Evolutionary conservation across 495 filamentous ascomycete species (phyloP), one percentile per base, ranked within the genome.

Genomic region (Talaromyces ruber): DNA sequence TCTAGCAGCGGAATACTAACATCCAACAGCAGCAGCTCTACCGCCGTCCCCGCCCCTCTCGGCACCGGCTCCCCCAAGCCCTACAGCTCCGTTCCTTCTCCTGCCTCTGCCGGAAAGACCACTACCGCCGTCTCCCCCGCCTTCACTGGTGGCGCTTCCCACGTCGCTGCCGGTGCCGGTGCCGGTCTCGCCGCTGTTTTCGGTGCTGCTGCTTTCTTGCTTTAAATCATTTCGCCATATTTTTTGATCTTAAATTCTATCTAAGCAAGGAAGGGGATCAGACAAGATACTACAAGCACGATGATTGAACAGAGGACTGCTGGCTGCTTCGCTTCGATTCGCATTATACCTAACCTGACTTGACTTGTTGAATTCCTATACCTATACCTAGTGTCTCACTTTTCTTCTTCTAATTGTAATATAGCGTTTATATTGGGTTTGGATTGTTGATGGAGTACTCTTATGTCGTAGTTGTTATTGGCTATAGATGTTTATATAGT

Each of bases 101-200:
- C 66, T 30, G 21, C 68, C 63, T 68, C 72, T 65, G 71, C 68
- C 66, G 64, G 71, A 59, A 58, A 72, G 66, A 66, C 74, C 52
- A 77, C 82, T 68, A 76, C 81, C 72, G 78, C 83, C 64, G 81
- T 85, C 67, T 52, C 70, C 58, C 70, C 74, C 25, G 65, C 70
- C 65, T 79, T 70, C 74, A 78, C 76, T 61, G 74, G 74, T 50
- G 92, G 71, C 72, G 72, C 74, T 64, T 65, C 69, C 32, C 76
- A 83, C 67, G 74, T 70, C 45, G 74, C 71, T 61, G 69, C 68
- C 70, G 74, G 88, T 67, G 86, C 86, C 61, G 87, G 86, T 68
- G 87, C 82, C 67, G 86, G 79, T 74, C 84, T 92, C 64, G 89
- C 86, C 67, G 87, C 82, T 76, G 76, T 92, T 68, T 82, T 92